Percentiles rank a stretch among this genome's conserved stretches.
Evolutionary conservation across 352 stramenopile genomes (phyloP).

Genomic region (Peronospora destructor): DNA sequence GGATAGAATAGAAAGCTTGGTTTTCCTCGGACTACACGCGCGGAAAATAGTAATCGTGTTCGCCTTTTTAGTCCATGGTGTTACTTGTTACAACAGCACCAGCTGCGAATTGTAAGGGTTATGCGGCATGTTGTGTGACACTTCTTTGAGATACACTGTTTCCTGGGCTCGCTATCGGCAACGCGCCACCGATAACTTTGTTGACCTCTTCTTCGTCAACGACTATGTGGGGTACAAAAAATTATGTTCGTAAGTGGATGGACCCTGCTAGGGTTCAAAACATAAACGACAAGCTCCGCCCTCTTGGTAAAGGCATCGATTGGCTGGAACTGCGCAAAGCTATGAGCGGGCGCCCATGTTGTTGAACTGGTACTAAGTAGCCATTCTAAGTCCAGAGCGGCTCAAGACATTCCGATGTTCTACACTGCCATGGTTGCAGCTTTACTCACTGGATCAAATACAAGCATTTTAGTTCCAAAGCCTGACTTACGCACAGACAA

Average conservation of each 20-base stretch:
- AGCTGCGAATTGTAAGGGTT: slow-evolving; percentile 1
- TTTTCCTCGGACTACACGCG: slow-evolving; percentile 7
- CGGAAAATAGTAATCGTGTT: slow-evolving; percentile 12
- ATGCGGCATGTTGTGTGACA: slow-evolving; percentile 9
- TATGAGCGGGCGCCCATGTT: slow-evolving; percentile 34
- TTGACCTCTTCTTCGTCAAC: neutral
- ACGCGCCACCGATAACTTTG: slow-evolving; percentile 13
- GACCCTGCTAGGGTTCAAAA: slow-evolving; percentile 20
- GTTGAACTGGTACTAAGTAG: neutral
- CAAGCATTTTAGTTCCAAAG: neutral
- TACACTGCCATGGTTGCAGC: no score
- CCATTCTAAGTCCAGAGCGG: neutral
- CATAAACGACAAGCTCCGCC: slow-evolving; percentile 45
- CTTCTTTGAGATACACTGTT: slow-evolving; percentile 54
- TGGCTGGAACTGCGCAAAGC: slow-evolving; percentile 24
- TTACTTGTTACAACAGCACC: slow-evolving; percentile 3
- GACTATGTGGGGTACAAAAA: slow-evolving; percentile 13
- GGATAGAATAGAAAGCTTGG: slow-evolving; percentile 33
- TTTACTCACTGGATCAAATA: neutral
- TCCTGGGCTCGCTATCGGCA: slow-evolving; percentile 35
- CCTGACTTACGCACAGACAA: neutral
- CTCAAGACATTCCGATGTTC: no score
- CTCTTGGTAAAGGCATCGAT: slow-evolving; percentile 36
- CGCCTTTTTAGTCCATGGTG: slow-evolving; percentile 10
- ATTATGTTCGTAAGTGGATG: slow-evolving; percentile 44